Conservation (phyloP, 1,284 basidiomycete species). For the Ustilago shanxiensis region DNA sequence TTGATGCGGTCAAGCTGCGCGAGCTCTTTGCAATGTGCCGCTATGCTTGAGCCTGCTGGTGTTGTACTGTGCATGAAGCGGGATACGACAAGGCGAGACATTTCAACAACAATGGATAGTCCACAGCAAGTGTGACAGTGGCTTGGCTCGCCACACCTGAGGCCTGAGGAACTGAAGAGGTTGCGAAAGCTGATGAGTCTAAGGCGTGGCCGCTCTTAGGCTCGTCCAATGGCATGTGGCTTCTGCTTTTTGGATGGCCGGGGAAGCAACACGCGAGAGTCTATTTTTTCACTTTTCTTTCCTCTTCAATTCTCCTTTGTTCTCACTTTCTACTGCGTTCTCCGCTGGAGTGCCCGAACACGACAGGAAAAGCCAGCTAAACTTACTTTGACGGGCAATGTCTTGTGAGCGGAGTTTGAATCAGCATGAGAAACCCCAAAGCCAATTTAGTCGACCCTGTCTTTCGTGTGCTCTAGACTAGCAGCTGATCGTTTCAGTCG, state of each 20-base stretch:
- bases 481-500: background rate
- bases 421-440: too few relatives aligned
- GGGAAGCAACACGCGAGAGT: slow-evolving; percentile 2
- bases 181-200: background rate
- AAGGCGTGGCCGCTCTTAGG: background rate
- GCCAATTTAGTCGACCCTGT: background rate
- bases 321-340: too few relatives aligned
- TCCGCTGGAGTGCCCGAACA: too few relatives aligned
- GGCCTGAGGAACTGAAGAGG: background rate
- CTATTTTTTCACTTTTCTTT: background rate
- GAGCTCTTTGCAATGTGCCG: too few relatives aligned
- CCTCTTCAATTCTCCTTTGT: too few relatives aligned
- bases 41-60: background rate
- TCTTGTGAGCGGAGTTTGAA: background rate
- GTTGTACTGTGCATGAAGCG: background rate
- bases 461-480: background rate
- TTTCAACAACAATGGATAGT: slow-evolving; percentile 3
- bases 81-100: background rate
- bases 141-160: slow-evolving; percentile 5
- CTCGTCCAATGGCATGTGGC: background rate
- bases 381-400: background rate
- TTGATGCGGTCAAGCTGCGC: background rate
- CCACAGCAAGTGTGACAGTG: background rate
- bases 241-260: background rate
- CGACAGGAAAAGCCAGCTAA: too few relatives aligned